Percentiles rank a stretch among this genome's conserved stretches.
These are phyloP conservation scores for Desmodesmus armatus DNA, from an alignment of 139 green algal genomes.

Conservation along the genomic window DNA sequence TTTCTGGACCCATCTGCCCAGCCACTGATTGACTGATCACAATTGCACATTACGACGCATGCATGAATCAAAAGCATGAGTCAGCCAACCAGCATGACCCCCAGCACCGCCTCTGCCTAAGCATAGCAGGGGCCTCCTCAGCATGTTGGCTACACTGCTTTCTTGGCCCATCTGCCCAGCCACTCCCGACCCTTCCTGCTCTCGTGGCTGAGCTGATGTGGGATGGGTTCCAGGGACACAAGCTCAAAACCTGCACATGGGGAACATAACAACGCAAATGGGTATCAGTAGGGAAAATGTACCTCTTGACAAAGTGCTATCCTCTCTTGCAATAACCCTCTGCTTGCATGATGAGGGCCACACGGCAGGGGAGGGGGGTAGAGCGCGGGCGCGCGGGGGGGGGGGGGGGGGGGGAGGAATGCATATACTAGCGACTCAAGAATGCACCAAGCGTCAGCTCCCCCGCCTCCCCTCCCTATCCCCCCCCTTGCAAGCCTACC, in stretches of 20 bases:
- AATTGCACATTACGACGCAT: no score
- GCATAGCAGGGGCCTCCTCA: no score
- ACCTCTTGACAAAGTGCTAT: no score
- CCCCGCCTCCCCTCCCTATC: neutral
- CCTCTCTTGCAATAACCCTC: no score
- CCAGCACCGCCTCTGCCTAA: no score
- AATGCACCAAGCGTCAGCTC: no score
- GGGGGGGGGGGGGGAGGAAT: neutral
- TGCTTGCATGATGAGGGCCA: neutral
- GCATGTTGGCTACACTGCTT: no score
- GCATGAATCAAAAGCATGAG: no score
- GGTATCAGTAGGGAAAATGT: neutral
- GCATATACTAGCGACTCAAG: neutral
- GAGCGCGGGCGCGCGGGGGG: neutral
- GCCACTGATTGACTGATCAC: no score
- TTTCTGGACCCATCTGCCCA: no score
- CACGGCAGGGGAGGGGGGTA: neutral
- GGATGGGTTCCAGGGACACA: neutral
- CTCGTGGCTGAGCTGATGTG: neutral
- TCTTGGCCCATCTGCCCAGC: conserved; percentile 23
- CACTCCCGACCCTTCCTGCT: conserved; percentile 2
- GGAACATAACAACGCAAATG: neutral
- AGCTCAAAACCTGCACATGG: conserved; percentile 29
- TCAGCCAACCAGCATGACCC: no score
- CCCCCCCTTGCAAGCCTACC: neutral